Base-by-base conservation (phyloP, 192 early-diverging fungal species). In the Coemansia nantahalensis region DNA sequence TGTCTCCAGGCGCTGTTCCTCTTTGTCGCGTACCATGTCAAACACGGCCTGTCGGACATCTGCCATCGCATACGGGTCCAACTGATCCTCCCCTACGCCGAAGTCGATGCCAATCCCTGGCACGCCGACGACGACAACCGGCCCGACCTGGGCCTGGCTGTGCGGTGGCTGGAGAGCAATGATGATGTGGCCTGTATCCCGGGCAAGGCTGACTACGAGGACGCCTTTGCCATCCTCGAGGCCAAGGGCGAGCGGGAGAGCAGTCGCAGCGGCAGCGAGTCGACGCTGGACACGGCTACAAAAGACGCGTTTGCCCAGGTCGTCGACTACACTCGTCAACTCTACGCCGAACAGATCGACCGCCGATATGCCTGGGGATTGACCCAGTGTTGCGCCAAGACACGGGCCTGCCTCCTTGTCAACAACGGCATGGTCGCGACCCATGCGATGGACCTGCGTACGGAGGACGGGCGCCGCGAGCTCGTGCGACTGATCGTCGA, bases 311-410 rank as follows among this genome's bases (percentile, higher is more conserved):
- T n/a, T 9, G 30, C 23, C 5, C 54, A 56, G 30, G 37, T 56
- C 0, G 19, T 56, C n/a, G 38, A 22, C 3, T 48, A 56, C 28
- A 23, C 45, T 13, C 45, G 45, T 2, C 33, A 56, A 9, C 40
- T 46, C 0, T 56, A 48, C 31, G 37, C 44, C 4, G 32, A 19
- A 16, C 54, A 56, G 45, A 23, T 12, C 17, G 45, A 56, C 30
- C 44, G 36, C 12, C 54, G 54, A 3, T 56, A 48, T 28, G 28
- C 42, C 12, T 41, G 44, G 45, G 54, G 54, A 6, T 17, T 48
- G 1, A 48, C 32, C 12, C 42, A 19, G 40, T 56, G 54, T 10
- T 28, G 45, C 13, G 16, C 23, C 1, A 18, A 28, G 8, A 38
- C 39, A 1, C 35, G 31, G 3, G 54, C 54, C 26, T 48, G 26